These are phyloP conservation scores for Colletotrichum sp. DNA, from an alignment of 2,329 filamentous ascomycete genomes.

Conservation along the genomic window DNA sequence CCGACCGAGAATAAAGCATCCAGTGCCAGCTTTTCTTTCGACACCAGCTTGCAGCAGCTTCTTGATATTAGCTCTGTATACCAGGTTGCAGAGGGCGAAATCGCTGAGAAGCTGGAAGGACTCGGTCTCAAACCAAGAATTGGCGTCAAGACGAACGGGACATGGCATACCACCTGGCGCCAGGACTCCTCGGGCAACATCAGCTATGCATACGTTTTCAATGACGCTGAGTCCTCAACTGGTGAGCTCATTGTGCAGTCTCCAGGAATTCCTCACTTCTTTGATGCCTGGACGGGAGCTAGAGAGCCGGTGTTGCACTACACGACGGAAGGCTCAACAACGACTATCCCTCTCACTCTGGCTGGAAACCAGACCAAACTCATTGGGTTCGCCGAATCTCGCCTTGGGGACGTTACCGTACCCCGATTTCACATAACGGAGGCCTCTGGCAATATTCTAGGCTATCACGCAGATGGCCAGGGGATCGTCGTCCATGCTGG, in stretches of 20 bases:
- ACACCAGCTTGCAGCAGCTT: background rate
- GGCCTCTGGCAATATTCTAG: background rate
- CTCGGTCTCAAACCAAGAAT: background rate
- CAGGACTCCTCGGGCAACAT: background rate
- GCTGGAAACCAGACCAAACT: slow-evolving; percentile 7
- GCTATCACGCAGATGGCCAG: background rate
- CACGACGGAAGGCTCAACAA: background rate
- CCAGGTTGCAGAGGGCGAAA: background rate
- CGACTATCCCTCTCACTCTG: background rate
- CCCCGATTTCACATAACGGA: too few species aligned
- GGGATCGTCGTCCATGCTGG: background rate
- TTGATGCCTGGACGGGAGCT: slow-evolving; percentile 7
- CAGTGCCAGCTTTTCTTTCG: background rate
- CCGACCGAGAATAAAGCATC: background rate
- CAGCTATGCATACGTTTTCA: slow-evolving; percentile 4
- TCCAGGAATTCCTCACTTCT: background rate
- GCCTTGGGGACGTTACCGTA: too few species aligned
- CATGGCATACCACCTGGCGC: slow-evolving; percentile 7
- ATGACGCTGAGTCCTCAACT: background rate
- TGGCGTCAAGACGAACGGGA: background rate
- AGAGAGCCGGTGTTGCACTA: background rate
- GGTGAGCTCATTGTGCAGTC: background rate
- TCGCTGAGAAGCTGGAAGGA: background rate
- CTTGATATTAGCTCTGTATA: background rate
- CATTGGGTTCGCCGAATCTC: background rate